phyloP scores from a whole-genome alignment of 768 basidiomycete genomes.

The Termitomyces bulborhizus region DNA sequence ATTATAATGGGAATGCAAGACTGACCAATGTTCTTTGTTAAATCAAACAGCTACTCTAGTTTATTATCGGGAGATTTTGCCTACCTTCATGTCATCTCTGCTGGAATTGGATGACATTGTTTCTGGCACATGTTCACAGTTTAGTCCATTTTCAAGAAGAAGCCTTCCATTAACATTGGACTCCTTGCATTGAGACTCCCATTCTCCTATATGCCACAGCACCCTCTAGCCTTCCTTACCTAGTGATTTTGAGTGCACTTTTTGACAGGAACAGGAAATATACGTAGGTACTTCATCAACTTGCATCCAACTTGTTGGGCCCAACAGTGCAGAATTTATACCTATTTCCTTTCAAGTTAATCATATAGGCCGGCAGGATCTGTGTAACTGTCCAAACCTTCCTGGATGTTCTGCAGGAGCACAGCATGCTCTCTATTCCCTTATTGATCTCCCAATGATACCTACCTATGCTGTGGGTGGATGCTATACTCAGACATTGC shows the following conservation, averaged over 20 bases:
- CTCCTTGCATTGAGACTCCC: slow-evolving; percentile 2
- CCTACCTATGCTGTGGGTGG: slow-evolving; percentile 15
- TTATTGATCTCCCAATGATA: slow-evolving; percentile 14
- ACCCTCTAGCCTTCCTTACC: background rate
- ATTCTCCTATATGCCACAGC: slow-evolving; percentile 3
- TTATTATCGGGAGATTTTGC: too few species aligned
- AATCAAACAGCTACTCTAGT: background rate
- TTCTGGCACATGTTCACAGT: slow-evolving; percentile 3
- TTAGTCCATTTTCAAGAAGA: slow-evolving; percentile 10
- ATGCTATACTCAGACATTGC: slow-evolving; percentile 10
- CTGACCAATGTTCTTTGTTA: background rate
- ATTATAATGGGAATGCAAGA: background rate
- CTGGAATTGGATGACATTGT: slow-evolving; percentile 2
- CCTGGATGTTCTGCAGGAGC: slow-evolving; percentile 14
- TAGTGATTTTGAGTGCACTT: background rate
- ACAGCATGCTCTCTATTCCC: slow-evolving; percentile 14
- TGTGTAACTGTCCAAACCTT: slow-evolving; percentile 14
- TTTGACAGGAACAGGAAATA: background rate
- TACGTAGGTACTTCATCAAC: background rate
- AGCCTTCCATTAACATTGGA: background rate
- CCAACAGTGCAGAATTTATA: background rate
- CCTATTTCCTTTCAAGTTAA: slow-evolving; percentile 12
- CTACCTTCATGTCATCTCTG: background rate
- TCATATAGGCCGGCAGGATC: slow-evolving; percentile 9
- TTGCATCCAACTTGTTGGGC: background rate